phyloP scores from a whole-genome alignment of 2,329 filamentous ascomycete genomes.

The Colletotrichum sp. region DNA sequence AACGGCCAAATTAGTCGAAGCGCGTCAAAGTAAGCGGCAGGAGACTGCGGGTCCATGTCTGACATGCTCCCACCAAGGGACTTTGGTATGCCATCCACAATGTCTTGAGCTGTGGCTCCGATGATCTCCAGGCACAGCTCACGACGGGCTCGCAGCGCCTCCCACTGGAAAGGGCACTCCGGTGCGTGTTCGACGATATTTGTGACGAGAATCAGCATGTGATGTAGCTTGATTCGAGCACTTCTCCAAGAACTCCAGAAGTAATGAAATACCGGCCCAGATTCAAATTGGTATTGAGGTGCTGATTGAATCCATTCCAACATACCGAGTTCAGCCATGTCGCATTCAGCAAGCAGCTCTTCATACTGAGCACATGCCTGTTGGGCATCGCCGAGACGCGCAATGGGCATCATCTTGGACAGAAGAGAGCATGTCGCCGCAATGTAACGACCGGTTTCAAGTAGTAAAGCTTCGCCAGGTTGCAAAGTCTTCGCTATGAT shows the following conservation, averaged over 20 bases:
- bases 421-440: conserved; percentile 1
- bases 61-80: conserved; percentile 28
- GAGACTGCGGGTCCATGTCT: conserved; percentile 29
- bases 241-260: conserved; percentile 37
- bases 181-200: conserved; percentile 40
- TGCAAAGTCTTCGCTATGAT: conserved; percentile 24
- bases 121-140: conserved; percentile 29
- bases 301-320: conserved; percentile 29
- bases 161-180: conserved; percentile 24
- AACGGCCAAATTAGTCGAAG: conserved; percentile 44
- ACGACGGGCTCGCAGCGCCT: conserved; percentile 32
- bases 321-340: conserved; percentile 31
- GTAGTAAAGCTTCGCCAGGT: background rate
- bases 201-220: conserved; percentile 33
- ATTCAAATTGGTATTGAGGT: conserved; percentile 27
- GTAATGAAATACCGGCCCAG: conserved; percentile 24
- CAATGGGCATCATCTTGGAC: conserved; percentile 2
- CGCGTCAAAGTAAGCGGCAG: conserved; percentile 39
- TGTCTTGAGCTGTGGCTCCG: conserved; percentile 29
- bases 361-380: background rate
- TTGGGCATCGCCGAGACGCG: background rate
- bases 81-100: conserved; percentile 30
- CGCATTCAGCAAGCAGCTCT: conserved; percentile 25
- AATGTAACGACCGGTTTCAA: background rate
- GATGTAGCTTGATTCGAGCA: conserved; percentile 38